Evolutionary conservation across 495 filamentous ascomycete species (phyloP), one percentile per base, ranked within the genome.

Genomic region (Mytilinidion resinicola): DNA sequence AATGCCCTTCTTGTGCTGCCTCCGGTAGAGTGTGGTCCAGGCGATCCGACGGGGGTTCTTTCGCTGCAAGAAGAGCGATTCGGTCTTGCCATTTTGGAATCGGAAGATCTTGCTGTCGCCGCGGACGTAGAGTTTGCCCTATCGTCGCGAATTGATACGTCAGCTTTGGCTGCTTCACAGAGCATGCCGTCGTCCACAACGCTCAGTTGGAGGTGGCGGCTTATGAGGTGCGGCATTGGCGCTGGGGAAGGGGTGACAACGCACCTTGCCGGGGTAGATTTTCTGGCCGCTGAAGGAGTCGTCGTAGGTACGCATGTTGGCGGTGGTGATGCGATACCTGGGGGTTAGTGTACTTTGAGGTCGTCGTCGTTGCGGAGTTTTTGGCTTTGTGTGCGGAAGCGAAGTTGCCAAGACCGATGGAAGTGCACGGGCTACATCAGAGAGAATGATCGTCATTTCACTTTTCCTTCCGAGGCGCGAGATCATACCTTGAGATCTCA

Each of bases 71-170:
- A 97, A 97, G 66, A 99, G 88, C 63, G 89, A 95, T 79, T 99
- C 95, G 82, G 91, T 91, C 82, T 99, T 99, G 82, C 93, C 91
- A 78, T 95, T 97, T 78, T 95, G 89, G 87, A 99, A 99, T 71
- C 93, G 90, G 85, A 99, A 99, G 83, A 97, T 85, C 83, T 96
- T 99, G 90, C 89, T 96, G 84, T 99, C 93, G 72, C 91, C 90
- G 79, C 93, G 89, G 82, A 99, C 80, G 81, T 89, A 99, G 78
- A 99, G 86, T 81, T 97, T 97, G 80, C 91, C 91, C 91, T 96
- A 49, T 41, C 37, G 12, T 38, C 49, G 15, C 3, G 50, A 55
- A 53, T 36, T 10, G 21, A 8, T 52, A 46, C 51, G 55, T 66
- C 59, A 66, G 63, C 63, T 46, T 33, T 30, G 25, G 25, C 25